These are phyloP conservation scores for Calocybe gangraenosa DNA, from an alignment of 768 basidiomycete species.

Conservation along the genomic window DNA sequence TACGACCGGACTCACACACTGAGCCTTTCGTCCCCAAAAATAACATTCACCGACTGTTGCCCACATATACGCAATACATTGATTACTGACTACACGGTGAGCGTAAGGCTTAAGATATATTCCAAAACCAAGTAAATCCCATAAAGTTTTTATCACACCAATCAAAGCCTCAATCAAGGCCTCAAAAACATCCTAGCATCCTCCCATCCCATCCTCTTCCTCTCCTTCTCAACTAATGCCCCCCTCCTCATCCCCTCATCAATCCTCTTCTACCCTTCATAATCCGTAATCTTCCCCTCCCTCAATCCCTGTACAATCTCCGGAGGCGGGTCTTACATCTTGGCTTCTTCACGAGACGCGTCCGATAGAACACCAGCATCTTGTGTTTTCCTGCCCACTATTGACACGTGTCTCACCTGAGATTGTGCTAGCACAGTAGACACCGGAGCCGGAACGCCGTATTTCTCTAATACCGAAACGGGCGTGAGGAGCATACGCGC, in stretches of 20 bases:
- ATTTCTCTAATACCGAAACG: no score
- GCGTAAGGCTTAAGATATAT: neutral
- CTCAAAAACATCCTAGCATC: constrained; percentile 37
- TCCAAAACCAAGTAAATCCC: no score
- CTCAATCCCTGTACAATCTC: constrained; percentile 40
- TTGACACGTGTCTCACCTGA: constrained; percentile 1
- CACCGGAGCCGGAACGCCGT: constrained; percentile 69
- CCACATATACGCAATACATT: neutral
- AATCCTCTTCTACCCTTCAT: constrained; percentile 72
- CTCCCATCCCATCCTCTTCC: constrained; percentile 73
- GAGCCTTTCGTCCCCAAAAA: no score
- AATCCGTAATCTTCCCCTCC: constrained; percentile 48
- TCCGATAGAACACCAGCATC: constrained; percentile 28
- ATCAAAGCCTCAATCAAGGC: no score
- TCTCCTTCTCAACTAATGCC: constrained; percentile 54
- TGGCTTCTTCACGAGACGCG: constrained; percentile 27
- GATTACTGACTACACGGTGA: no score
- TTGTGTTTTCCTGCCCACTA: constrained; percentile 10
- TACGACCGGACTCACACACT: no score
- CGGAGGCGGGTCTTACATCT: constrained; percentile 44
- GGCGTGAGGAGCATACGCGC: no score
- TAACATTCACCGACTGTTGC: neutral
- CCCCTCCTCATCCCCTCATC: constrained; percentile 67
- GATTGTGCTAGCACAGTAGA: constrained; percentile 18
- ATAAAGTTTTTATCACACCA: no score